Evolutionary conservation across 148 eudicot species (phyloP), one percentile per base, ranked within the genome.

Genomic region (Diospyros kaki): DNA sequence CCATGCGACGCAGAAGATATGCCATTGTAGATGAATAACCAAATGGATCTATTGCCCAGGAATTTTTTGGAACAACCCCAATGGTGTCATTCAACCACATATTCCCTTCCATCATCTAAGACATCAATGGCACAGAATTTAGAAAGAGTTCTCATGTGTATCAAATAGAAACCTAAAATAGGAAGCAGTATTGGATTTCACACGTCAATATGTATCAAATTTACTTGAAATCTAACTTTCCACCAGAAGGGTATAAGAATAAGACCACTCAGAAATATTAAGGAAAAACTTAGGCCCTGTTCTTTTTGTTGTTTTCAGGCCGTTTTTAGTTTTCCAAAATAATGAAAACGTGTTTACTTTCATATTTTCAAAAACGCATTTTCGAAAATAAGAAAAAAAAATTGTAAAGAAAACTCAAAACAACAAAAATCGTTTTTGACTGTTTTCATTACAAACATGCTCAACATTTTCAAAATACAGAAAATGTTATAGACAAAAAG

Each of bases 11-110:
- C 51, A 96, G 91, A 83, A 95, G 97, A 88, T 96, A 96, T 17
- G 99, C 98, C 99, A 96, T 96, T 69, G 99, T 93, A 65, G 99
- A 78, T 78, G 99, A 96, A 85, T 96, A 93, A 64, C 99, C 99
- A 84, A 96, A 96, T 6, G 99, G 99, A 88, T 96, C 99, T 39
- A 96, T 96, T 59, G 99, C 89, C 99, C 99, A 96, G 58, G 99
- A 90, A 84, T 96, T 96, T 81, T 83, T 93, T 6, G 99, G 99
- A 78, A 91, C 75, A 75, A 96, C 89, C 38, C 99, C 99, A 60
- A 96, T 79, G 73, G 99, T 96, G 77, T 96, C 99, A 79, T 93
- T 89, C 64, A 96, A 79, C 99, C 99, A 96, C 93, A 89, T 85
- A 83, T 96, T 96, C 64, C 99, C 99, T 81, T 93, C 99, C 48